Percentiles rank a stretch among this genome's conserved stretches.
phyloP scores from a whole-genome alignment of 2,329 filamentous ascomycete genomes.

The Colletotrichum lupini region DNA sequence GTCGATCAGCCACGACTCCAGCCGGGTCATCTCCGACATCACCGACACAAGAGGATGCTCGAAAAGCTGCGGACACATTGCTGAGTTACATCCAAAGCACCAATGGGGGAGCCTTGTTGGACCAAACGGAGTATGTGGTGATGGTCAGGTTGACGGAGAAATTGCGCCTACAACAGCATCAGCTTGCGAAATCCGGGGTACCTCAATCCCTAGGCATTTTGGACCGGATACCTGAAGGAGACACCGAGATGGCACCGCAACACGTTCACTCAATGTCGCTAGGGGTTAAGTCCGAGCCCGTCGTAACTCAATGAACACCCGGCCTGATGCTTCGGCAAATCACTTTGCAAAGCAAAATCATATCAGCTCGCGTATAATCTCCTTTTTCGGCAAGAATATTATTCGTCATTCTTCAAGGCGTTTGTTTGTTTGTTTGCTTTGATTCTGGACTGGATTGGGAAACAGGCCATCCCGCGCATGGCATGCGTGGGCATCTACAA shows the following conservation, averaged over 20 bases:
- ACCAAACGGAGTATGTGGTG: slow-evolving; percentile 80
- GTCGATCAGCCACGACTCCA: slow-evolving; percentile 48
- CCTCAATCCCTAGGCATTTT: slow-evolving; percentile 57
- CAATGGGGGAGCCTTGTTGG: slow-evolving; percentile 72
- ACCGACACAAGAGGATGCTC: slow-evolving; percentile 86
- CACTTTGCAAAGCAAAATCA: background rate
- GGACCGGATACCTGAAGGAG: slow-evolving; percentile 68
- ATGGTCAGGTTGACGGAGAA: slow-evolving; percentile 89
- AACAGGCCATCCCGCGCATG: background rate
- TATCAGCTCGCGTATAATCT: background rate
- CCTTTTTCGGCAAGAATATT: background rate
- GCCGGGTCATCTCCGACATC: slow-evolving; percentile 71
- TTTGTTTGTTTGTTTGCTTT: slow-evolving; percentile 19
- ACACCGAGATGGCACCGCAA: slow-evolving; percentile 56
- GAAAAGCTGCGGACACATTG: slow-evolving; percentile 82
- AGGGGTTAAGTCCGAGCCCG: slow-evolving; percentile 47
- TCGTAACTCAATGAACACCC: slow-evolving; percentile 43
- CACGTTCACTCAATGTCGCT: slow-evolving; percentile 32
- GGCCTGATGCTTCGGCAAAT: background rate
- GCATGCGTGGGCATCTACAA: slow-evolving; percentile 7
- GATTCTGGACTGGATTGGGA: slow-evolving; percentile 12
- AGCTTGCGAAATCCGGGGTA: slow-evolving; percentile 43
- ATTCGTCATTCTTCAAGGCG: background rate
- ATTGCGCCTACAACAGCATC: slow-evolving; percentile 74
- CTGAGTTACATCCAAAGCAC: slow-evolving; percentile 83